These are phyloP conservation scores for Noccaea caerulescens DNA, from an alignment of 345 rosid species.

Conservation along the genomic window DNA sequence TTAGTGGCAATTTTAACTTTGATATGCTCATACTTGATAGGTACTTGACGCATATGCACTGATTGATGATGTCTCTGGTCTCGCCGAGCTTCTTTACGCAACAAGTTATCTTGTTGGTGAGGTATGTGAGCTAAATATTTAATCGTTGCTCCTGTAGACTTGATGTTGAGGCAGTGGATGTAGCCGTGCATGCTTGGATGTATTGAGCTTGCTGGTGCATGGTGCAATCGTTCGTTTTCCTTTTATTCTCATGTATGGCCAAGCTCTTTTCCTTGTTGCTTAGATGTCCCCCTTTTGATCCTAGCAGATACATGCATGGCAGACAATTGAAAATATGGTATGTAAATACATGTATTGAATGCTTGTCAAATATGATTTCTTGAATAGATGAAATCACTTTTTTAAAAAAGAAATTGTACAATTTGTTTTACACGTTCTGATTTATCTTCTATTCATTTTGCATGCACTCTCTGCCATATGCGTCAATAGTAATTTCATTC, in stretches of 20 bases:
- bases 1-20: conserved; percentile 28
- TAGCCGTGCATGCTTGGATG: conserved; percentile 27
- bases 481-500: neutral
- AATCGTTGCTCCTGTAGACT: conserved; percentile 26
- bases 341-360: conserved; percentile 11
- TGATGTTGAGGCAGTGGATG: conserved; percentile 26
- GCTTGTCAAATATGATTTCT: neutral
- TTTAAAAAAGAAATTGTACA: neutral
- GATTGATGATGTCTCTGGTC: conserved; percentile 96
- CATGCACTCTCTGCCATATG: conserved; percentile 1
- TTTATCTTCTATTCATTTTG: neutral
- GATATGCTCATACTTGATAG: conserved; percentile 50
- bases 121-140: conserved; percentile 52
- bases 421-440: conserved; percentile 5
- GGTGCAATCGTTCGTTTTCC: neutral
- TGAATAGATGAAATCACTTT: neutral
- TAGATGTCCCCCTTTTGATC: conserved; percentile 14
- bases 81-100: conserved; percentile 98
- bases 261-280: neutral
- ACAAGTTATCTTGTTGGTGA: conserved; percentile 85
- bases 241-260: neutral
- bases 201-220: conserved; percentile 26
- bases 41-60: conserved; percentile 98
- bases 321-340: neutral
- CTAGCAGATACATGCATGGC: neutral